phyloP scores from a whole-genome alignment of 257 asterid species.

The Nicotiana otophora region DNA sequence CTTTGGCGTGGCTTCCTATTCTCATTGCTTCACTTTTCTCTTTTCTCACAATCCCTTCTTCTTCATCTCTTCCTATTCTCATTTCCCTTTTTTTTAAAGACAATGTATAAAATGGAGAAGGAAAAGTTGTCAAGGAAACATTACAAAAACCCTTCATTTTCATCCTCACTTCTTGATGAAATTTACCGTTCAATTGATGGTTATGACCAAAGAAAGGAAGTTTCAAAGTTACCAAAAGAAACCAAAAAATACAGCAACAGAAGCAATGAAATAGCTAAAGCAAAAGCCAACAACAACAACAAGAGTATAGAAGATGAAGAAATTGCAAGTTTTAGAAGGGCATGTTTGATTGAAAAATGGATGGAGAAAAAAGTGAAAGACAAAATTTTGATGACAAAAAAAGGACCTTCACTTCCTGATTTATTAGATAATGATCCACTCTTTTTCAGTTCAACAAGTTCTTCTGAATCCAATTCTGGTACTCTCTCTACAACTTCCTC shows the following conservation, averaged over 20 bases:
- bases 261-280: background rate
- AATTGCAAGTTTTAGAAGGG: conserved; percentile 24
- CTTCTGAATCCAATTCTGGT: conserved; percentile 75
- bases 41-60: background rate
- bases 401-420: conserved; percentile 21
- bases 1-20: background rate
- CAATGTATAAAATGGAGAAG: conserved; percentile 38
- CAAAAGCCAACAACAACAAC: background rate
- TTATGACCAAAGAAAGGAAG: conserved; percentile 21
- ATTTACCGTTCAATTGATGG: conserved; percentile 82
- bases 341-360: conserved; percentile 60
- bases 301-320: conserved; percentile 26
- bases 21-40: conserved; percentile 8
- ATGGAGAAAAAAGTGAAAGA: conserved; percentile 39
- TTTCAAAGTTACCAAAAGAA: conserved; percentile 10
- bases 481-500: conserved; percentile 57
- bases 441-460: conserved; percentile 67
- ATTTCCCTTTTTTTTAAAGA: background rate
- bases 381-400: background rate
- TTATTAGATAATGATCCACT: conserved; percentile 41
- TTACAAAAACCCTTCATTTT: conserved; percentile 53
- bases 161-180: conserved; percentile 82
- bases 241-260: background rate
- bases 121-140: conserved; percentile 32
- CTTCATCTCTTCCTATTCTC: background rate